Conservation (phyloP, 148 eudicot species). For the Persicaria maculosa region DNA sequence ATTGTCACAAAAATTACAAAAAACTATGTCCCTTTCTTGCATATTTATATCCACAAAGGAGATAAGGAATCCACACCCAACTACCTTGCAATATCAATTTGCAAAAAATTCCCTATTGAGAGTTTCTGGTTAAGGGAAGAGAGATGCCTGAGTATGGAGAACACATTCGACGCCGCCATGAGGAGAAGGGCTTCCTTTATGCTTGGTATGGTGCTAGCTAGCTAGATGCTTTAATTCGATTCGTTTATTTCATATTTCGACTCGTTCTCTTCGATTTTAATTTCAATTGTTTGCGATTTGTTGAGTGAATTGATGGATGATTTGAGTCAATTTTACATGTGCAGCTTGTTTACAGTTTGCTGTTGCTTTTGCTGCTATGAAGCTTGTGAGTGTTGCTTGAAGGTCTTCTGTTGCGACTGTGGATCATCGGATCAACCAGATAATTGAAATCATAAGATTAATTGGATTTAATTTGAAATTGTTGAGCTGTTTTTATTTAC, state of each 20-base stretch:
- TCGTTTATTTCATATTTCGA: too few species aligned
- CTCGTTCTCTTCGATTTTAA: too few species aligned
- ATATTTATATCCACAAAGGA: conserved; percentile 2
- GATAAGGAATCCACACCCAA: background rate
- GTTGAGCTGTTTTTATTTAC: too few species aligned
- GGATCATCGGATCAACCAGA: background rate
- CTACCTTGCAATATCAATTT: background rate
- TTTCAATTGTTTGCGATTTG: too few species aligned
- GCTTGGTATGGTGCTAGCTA: background rate
- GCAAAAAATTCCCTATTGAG: background rate
- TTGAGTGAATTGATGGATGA: background rate
- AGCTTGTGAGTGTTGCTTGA: conserved; percentile 15
- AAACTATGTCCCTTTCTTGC: background rate
- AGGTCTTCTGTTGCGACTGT: conserved; percentile 17
- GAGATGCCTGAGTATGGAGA: conserved; percentile 11
- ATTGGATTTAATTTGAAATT: too few species aligned
- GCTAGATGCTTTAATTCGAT: background rate
- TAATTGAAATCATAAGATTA: background rate
- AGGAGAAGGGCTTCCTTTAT: conserved; percentile 13
- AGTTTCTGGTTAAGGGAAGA: background rate
- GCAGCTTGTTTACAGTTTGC: conserved; percentile 34
- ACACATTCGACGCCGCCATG: conserved; percentile 4
- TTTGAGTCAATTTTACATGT: background rate
- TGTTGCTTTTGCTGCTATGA: conserved; percentile 36
- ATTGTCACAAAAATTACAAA: background rate